Conservation (phyloP, 805 yeast genomes). For the Candida sanyiensis region DNA sequence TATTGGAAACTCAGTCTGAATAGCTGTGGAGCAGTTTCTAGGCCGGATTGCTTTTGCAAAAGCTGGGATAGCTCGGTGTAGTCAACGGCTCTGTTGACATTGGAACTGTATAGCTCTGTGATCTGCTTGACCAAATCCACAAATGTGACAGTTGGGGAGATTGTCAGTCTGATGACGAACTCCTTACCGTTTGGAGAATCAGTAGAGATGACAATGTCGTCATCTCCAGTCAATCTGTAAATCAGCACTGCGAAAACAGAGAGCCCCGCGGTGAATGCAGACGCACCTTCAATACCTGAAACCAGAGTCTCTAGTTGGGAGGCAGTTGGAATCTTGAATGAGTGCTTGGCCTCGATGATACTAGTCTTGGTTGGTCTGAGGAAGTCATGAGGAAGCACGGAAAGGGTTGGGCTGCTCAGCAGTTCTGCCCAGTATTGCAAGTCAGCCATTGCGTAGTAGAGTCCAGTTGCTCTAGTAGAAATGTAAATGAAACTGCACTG, state of each 20-base stretch:
- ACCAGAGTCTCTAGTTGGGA: slow-evolving; percentile 20
- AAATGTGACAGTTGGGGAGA: slow-evolving; percentile 53
- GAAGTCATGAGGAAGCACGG: slow-evolving; percentile 84
- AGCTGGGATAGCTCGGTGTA: slow-evolving; percentile 51
- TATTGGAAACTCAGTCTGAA: slow-evolving; percentile 54
- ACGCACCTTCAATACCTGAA: slow-evolving; percentile 22
- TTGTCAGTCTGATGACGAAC: slow-evolving; percentile 56
- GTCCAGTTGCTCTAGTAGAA: no score
- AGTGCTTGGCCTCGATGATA: slow-evolving; percentile 54
- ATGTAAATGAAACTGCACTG: neutral
- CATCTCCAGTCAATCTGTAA: slow-evolving; percentile 86
- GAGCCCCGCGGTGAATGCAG: slow-evolving; percentile 47
- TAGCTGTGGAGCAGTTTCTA: slow-evolving; percentile 56
- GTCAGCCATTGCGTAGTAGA: slow-evolving; percentile 11
- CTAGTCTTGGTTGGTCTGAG: slow-evolving; percentile 68
- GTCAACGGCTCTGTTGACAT: slow-evolving; percentile 32
- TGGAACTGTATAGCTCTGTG: slow-evolving; percentile 33
- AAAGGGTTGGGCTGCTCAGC: slow-evolving; percentile 75
- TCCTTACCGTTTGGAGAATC: slow-evolving; percentile 40
- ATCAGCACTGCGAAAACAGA: slow-evolving; percentile 66
- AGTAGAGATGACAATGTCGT: slow-evolving; percentile 84
- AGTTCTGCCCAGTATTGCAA: slow-evolving; percentile 55
- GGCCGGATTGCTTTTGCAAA: slow-evolving; percentile 43
- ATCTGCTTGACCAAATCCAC: slow-evolving; percentile 44
- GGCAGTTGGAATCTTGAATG: slow-evolving; percentile 30